Base-by-base conservation (phyloP, 2,329 filamentous ascomycete genomes). In the Nakataea oryzae region DNA sequence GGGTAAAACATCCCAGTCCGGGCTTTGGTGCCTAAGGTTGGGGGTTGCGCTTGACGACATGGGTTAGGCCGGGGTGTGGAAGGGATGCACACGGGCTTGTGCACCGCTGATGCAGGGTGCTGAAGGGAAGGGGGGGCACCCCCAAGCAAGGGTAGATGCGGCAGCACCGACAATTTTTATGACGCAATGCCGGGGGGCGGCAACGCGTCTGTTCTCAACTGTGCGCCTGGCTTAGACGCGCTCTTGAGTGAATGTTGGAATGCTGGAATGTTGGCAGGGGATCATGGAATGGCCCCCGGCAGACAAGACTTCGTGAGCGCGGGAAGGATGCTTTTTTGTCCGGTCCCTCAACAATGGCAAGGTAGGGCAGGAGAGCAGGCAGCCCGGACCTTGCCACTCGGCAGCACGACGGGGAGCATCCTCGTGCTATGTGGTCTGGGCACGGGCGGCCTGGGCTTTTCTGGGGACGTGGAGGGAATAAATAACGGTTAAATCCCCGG, bases 51-150 rank as follows among this genome's bases (percentile, higher is more conserved):
- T 56, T 26, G 54, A 56, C 54, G 54, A 56, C 54, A 56, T 56
- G 54, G 54, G n/a, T 47, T 4, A 21, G 26, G 54, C 54, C 4
- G 26, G 54, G 56, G 28, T 29, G 56, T 6, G 26, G 59, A 9
- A 34, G 55, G 59, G 47, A 21, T 60, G 59, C 59, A 58, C 29
- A 58, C 26, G n/a, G n/a, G 59, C 59, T 60, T 60, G 54, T 61
- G 54, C 54, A 61, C 41, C 59, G 24, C 30, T 32, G 59, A 54
- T 61, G 59, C 59, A 61, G 47, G 50, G 21, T 47, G 54, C 32
- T 21, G 14, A 26, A 56, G 59, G 54, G 50, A 47, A 29, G 56
- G 28, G 28, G 21, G 26, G 41, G 17, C 41, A 9, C 41, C 21
- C 41, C 21, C 17, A 58, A 28, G 56, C 56, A 58, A 58, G 56